phyloP scores from a whole-genome alignment of 345 rosid genomes.

The Camelina hispida region DNA sequence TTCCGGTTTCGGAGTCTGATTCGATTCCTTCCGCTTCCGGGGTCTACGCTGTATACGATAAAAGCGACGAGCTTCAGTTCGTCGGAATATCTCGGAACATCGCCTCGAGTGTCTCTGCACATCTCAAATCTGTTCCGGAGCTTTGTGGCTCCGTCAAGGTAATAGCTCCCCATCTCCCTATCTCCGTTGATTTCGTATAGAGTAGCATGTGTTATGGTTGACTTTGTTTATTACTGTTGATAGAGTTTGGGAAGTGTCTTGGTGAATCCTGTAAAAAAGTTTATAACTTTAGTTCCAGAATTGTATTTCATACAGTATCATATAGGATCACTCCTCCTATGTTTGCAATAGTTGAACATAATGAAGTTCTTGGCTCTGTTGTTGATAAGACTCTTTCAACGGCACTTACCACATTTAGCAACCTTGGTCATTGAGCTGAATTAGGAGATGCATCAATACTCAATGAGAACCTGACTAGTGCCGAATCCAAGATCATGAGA shows the following conservation, averaged over 20 bases:
- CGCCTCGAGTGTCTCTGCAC: constrained; percentile 69
- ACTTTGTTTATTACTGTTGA: background rate
- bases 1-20: constrained; percentile 48
- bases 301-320: background rate
- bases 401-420: background rate
- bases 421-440: background rate
- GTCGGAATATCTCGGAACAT: constrained; percentile 83
- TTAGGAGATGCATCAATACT: background rate
- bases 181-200: background rate
- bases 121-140: constrained; percentile 72
- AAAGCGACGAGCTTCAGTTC: constrained; percentile 70
- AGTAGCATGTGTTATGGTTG: background rate
- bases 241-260: background rate
- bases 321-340: background rate
- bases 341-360: background rate
- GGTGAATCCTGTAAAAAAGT: background rate
- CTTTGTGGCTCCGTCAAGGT: constrained; percentile 84
- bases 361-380: constrained; percentile 7
- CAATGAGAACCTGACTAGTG: background rate
- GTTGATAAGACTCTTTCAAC: background rate
- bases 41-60: constrained; percentile 80
- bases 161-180: background rate
- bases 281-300: background rate
- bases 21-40: constrained; percentile 64
- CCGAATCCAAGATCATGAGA: too few species aligned